Evolutionary conservation across 139 green algal genomes (phyloP).

Genomic region (Tetraselmis striata): DNA sequence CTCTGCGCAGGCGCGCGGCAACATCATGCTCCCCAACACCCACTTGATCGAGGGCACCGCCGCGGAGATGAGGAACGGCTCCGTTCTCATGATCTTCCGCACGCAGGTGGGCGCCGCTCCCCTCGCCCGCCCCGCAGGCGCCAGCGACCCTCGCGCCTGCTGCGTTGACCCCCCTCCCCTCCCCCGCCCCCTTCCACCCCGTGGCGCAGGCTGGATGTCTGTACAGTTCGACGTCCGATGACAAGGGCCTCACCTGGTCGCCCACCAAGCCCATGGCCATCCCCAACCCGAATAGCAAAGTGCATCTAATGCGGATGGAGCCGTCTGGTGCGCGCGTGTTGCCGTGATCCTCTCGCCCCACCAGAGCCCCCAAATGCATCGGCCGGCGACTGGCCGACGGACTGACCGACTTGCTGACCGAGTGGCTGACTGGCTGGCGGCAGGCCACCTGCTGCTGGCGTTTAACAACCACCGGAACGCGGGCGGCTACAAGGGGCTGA

Average conservation of each 20-base stretch:
- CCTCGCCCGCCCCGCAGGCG: no score
- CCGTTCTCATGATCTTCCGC: neutral
- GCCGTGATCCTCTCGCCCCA: no score
- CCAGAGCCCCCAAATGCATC: no score
- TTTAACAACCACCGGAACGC: neutral
- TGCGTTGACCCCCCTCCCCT: no score
- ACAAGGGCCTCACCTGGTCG: neutral
- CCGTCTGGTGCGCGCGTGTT: neutral
- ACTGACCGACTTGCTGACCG: no score
- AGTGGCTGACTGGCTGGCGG: no score
- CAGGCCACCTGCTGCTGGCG: neutral
- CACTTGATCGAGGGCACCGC: slow-evolving; percentile 1
- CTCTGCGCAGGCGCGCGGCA: neutral
- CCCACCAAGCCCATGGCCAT: neutral
- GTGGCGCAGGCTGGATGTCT: neutral
- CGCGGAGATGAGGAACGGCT: neutral
- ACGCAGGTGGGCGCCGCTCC: neutral
- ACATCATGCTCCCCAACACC: neutral
- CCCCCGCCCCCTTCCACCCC: no score
- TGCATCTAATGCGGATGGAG: neutral
- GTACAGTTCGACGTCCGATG: neutral
- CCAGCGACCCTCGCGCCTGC: no score
- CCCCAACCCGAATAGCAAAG: neutral
- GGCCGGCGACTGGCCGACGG: no score
- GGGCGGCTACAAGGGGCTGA: neutral